Evolutionary conservation across 371 early-diverging fungal genomes (phyloP), one percentile per base, ranked within the genome.

Genomic region (Chytridium lagenaria): DNA sequence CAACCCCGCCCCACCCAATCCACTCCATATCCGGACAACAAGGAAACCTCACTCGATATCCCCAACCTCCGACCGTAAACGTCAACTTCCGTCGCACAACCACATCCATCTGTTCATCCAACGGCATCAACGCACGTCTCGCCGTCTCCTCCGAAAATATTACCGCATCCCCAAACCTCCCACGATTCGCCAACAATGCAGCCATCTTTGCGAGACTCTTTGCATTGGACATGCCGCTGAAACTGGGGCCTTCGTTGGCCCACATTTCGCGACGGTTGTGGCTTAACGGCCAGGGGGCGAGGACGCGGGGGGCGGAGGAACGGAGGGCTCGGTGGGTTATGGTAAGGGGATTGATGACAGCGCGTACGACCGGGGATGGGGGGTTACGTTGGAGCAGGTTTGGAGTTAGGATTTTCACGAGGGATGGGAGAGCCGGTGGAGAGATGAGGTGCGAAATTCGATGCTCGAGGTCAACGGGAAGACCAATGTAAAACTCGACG

Each of bases 161-260:
- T 37, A 49, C 31, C 7, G 67, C 65, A 31, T 75, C 78, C 19
- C 86, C 76, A 0, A 90, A 79, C 28, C 81, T 66, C 12, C 92
- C 92, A n/a, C 80, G 71, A 70, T 90, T 90, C 15, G 90, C 89
- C 87, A 91, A 85, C 72, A 91, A 82, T 15, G 90, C 87, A 28
- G 86, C 89, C 31, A 92, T 69, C 64, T 83, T 85, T 1, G 87
- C 91, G n/a, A 91, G 79, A 88, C 87, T 71, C 12, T 39, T 78
- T 10, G 90, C 86, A 70, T 90, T 91, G 1, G 92, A 79, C 28
- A 80, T 76, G 26, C 80, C 78, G 70, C 74, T 49, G 61, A 66
- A 83, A 34, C 74, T 73, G 1, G 78, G 74, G 12, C 77, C 71
- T 64, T 80, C 83, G 34, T 50, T 66, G n/a, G 40, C 52, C 79